Evolutionary conservation across 192 early-diverging fungal genomes (phyloP).

Genomic region (Rhizophagus clarus): DNA sequence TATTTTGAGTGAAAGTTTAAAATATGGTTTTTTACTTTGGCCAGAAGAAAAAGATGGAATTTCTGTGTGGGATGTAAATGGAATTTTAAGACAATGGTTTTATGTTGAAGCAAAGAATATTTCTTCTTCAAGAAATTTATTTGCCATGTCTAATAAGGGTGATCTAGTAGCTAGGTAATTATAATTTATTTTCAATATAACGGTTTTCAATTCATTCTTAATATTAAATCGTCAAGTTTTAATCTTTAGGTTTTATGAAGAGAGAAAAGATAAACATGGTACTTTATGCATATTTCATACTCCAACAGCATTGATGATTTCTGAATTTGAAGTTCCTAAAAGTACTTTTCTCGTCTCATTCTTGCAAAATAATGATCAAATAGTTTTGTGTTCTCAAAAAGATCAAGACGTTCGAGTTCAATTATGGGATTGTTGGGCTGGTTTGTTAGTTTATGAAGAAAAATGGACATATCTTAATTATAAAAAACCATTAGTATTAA

Average conservation of each 20-base stretch:
- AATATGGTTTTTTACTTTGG: background rate
- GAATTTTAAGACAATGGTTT: constrained; percentile 14
- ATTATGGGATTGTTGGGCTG: constrained; percentile 17
- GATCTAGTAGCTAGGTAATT: constrained; percentile 11
- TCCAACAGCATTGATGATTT: background rate
- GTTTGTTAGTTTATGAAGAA: background rate
- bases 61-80: constrained; percentile 3
- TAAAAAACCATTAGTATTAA: background rate
- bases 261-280: background rate
- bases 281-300: background rate
- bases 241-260: background rate
- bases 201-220: background rate
- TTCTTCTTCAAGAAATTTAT: background rate
- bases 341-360: background rate
- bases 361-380: background rate
- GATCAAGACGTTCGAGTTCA: background rate
- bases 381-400: background rate
- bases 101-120: background rate
- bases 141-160: background rate
- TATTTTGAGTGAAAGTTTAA: background rate
- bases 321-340: background rate
- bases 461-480: background rate
- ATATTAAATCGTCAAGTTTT: too few species aligned
- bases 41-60: background rate
- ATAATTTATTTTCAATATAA: background rate